Percentiles rank a stretch among this genome's conserved stretches.
Conservation (phyloP, 495 filamentous ascomycete genomes). For the Penicilliopsis zonata region DNA sequence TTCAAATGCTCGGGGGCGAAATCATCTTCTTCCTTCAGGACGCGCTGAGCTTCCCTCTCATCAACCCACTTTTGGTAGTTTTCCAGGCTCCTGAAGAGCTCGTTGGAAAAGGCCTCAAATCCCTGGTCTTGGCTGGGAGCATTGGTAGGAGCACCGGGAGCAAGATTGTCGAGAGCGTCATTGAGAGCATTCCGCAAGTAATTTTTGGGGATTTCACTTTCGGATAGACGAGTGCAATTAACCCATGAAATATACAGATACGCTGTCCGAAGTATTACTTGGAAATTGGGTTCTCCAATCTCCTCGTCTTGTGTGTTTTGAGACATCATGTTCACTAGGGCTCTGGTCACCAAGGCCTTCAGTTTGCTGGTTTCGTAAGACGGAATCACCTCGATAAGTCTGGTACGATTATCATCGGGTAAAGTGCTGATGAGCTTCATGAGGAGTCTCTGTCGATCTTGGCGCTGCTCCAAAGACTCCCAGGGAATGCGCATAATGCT, state of each 20-base stretch:
- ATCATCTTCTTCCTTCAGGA: too few species aligned
- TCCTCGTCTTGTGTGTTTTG: constrained; percentile 3
- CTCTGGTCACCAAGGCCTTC: constrained; percentile 1
- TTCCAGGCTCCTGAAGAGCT: constrained; percentile 11
- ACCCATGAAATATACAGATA: constrained; percentile 29
- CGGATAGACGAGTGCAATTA: constrained; percentile 12
- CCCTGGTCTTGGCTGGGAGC: constrained; percentile 5
- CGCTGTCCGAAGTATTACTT: constrained; percentile 17
- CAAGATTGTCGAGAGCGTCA: constrained; percentile 3
- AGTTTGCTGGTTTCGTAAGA: constrained; percentile 3
- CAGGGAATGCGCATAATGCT: constrained; percentile 10
- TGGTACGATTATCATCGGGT: constrained; percentile 5
- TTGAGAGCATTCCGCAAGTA: constrained; percentile 8
- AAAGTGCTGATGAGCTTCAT: constrained; percentile 12
- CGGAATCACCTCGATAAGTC: constrained; percentile 5
- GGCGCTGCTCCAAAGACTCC: constrained; percentile 12
- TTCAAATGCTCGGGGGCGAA: too few species aligned
- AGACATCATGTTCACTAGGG: constrained; percentile 6
- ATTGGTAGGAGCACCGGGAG: too few species aligned
- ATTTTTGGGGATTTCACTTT: constrained; percentile 8
- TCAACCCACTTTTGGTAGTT: constrained; percentile 5
- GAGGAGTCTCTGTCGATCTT: constrained; percentile 21
- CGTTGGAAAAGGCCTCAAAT: constrained; percentile 11
- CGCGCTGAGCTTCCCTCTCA: neutral
- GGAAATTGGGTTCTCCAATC: constrained; percentile 5